A percentile compares a stretch with the other conserved stretches of the same genome.
Conservation (phyloP, 2,329 filamentous ascomycete genomes). For the Tolypocladium ovalisporum region DNA sequence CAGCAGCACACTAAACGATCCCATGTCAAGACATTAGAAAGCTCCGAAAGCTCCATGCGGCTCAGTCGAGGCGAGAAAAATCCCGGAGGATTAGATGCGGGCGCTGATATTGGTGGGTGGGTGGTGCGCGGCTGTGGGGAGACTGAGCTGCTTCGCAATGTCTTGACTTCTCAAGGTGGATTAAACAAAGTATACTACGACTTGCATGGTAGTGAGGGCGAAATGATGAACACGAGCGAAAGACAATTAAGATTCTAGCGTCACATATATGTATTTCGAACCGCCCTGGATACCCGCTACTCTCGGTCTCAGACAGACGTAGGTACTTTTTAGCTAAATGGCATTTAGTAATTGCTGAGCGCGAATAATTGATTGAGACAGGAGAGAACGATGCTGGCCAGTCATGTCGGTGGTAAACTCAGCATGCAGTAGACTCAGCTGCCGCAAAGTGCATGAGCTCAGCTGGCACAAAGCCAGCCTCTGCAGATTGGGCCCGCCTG, state of each 20-base stretch:
- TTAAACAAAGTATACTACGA: no score
- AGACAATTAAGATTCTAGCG: no score
- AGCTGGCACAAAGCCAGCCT: not conserved
- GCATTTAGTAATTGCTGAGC: not conserved
- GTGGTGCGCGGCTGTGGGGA: not conserved
- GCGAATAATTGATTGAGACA: not conserved
- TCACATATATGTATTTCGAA: no score
- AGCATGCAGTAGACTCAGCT: not conserved
- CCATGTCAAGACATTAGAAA: constrained; percentile 12
- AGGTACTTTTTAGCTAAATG: not conserved
- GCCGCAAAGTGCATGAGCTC: not conserved
- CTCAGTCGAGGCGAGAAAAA: not conserved
- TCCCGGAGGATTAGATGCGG: no score
- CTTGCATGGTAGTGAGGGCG: no score
- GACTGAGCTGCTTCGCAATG: not conserved
- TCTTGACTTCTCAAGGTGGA: not conserved
- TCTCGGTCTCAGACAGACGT: not conserved
- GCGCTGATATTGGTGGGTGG: no score
- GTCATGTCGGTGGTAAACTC: not conserved
- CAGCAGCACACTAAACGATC: constrained; percentile 15
- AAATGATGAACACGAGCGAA: no score
- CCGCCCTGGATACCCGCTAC: not conserved
- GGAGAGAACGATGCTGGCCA: not conserved
- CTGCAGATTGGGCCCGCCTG: not conserved
- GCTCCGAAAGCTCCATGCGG: not conserved